These are phyloP conservation scores for Balansia obtecta DNA, from an alignment of 2,329 filamentous ascomycete species.

Conservation along the genomic window DNA sequence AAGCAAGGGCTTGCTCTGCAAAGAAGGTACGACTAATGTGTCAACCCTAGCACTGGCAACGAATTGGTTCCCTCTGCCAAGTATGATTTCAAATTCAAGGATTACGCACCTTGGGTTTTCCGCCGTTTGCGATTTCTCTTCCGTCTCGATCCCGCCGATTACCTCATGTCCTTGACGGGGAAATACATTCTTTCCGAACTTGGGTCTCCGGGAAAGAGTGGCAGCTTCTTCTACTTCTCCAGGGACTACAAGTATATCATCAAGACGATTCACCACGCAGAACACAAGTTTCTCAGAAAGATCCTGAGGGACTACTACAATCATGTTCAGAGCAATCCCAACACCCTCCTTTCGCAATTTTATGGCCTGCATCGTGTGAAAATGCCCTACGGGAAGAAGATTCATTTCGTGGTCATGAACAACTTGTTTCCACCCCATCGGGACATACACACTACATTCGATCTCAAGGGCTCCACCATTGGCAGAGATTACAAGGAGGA, in stretches of 20 bases:
- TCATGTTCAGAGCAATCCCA: slow-evolving; percentile 85
- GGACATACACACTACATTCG: slow-evolving; percentile 94
- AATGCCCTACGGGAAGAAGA: slow-evolving; percentile 95
- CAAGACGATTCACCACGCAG: slow-evolving; percentile 95
- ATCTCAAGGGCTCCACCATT: slow-evolving; percentile 91
- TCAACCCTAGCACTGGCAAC: slow-evolving; percentile 64
- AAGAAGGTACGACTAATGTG: not conserved
- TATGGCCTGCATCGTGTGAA: slow-evolving; percentile 96
- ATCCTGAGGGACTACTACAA: slow-evolving; percentile 86
- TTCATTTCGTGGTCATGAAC: slow-evolving; percentile 99
- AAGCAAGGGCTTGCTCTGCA: not conserved
- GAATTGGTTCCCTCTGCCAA: slow-evolving; percentile 96
- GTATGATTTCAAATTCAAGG: slow-evolving; percentile 99
- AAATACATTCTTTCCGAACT: slow-evolving; percentile 98
- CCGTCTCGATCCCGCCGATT: slow-evolving; percentile 88
- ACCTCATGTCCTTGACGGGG: slow-evolving; percentile 93
- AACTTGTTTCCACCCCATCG: slow-evolving; percentile 95
- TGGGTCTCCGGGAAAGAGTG: slow-evolving; percentile 93
- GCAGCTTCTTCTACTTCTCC: slow-evolving; percentile 99
- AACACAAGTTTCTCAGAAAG: slow-evolving; percentile 78
- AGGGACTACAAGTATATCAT: slow-evolving; percentile 99
- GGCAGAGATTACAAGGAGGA: slow-evolving; percentile 87
- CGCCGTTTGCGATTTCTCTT: slow-evolving; percentile 81
- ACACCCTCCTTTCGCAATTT: slow-evolving; percentile 94
- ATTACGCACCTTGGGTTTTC: slow-evolving; percentile 99